A percentile compares a stretch with the other conserved stretches of the same genome.
phyloP scores from a whole-genome alignment of 2,329 filamentous ascomycete genomes.

The Colletotrichum higginsianum region DNA sequence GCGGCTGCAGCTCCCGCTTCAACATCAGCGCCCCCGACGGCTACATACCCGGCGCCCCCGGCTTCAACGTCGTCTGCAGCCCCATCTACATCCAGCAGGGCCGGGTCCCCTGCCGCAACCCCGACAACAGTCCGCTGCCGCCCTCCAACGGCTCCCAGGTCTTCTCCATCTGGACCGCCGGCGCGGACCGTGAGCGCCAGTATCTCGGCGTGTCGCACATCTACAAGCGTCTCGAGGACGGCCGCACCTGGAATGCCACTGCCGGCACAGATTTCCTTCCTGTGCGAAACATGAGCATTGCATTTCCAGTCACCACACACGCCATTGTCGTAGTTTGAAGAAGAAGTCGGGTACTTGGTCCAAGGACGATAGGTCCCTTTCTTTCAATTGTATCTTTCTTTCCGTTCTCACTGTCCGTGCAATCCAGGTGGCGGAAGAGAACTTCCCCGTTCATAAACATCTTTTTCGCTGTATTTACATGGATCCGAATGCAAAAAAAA shows the following conservation, averaged over 20 bases:
- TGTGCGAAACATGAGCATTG: conserved; percentile 5
- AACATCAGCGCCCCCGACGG: conserved; percentile 44
- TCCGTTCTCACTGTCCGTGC: too few relatives aligned
- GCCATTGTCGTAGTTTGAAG: not conserved
- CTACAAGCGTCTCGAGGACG: conserved; percentile 32
- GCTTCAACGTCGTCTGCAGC: conserved; percentile 47
- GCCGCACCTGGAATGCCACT: conserved; percentile 17
- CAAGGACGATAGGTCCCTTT: too few relatives aligned
- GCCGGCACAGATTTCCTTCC: conserved; percentile 5
- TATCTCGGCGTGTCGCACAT: conserved; percentile 46
- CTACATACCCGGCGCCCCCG: conserved; percentile 46
- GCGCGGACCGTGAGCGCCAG: conserved; percentile 39
- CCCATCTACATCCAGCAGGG: conserved; percentile 46
- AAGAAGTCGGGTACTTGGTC: too few relatives aligned
- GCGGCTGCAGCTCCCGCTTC: conserved; percentile 47
- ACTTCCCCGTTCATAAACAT: too few relatives aligned
- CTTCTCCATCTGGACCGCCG: conserved; percentile 45
- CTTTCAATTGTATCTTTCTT: too few relatives aligned
- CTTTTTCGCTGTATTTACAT: not conserved
- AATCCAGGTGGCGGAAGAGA: too few relatives aligned
- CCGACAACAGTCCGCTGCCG: conserved; percentile 28
- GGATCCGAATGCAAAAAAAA: not conserved
- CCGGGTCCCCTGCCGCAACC: conserved; percentile 45
- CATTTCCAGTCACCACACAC: not conserved
- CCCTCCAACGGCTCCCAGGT: conserved; percentile 40